phyloP scores from a whole-genome alignment of 768 basidiomycete genomes.

The Lactarius trivialis region DNA sequence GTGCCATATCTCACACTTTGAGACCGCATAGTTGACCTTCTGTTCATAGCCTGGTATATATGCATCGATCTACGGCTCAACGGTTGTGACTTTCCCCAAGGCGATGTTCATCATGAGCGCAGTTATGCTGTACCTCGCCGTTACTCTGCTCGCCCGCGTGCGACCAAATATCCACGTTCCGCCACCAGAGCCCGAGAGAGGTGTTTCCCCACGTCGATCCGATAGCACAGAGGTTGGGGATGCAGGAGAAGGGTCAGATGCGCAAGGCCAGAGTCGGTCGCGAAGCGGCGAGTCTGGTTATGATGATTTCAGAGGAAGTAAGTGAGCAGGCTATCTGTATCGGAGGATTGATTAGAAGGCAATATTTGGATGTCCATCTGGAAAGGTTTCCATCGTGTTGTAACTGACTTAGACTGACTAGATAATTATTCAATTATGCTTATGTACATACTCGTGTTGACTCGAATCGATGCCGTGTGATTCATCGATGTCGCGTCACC shows the following conservation, averaged over 20 bases:
- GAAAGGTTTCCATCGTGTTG: neutral
- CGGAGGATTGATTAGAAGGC: constrained; percentile 9
- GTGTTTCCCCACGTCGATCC: neutral
- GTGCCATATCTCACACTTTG: neutral
- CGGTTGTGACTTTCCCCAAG: constrained; percentile 21
- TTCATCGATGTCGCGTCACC: neutral
- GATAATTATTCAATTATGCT: neutral
- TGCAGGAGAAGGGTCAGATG: neutral
- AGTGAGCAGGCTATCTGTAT: constrained; percentile 1
- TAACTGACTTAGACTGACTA: neutral
- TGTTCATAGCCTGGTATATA: constrained; percentile 21
- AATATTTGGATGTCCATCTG: neutral
- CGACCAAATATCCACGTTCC: constrained; percentile 21
- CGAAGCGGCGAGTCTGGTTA: neutral
- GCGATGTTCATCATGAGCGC: constrained; percentile 22
- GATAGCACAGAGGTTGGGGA: neutral
- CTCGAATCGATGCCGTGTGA: neutral
- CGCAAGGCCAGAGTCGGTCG: neutral
- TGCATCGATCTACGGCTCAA: constrained; percentile 20
- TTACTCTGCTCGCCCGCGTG: constrained; percentile 18
- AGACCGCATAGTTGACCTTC: neutral
- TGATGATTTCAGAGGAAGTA: neutral
- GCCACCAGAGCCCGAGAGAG: constrained; percentile 6
- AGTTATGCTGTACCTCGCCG: constrained; percentile 15
- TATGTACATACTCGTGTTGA: neutral